A percentile compares a stretch with the other conserved stretches of the same genome.
phyloP scores from a whole-genome alignment of 2,329 filamentous ascomycete genomes.

The Albifimbria verrucaria region DNA sequence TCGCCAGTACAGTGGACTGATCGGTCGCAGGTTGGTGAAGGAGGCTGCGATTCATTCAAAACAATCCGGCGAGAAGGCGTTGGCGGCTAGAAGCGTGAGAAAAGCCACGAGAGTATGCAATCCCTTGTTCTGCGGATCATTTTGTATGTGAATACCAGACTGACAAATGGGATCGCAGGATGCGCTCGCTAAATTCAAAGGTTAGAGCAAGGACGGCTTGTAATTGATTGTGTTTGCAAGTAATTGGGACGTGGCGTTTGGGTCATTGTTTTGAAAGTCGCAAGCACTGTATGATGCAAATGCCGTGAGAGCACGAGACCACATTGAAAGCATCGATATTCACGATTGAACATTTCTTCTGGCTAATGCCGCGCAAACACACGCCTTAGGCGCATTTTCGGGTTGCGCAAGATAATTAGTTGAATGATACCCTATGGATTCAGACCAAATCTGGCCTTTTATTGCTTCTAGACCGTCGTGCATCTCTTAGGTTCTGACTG shows the following conservation, averaged over 20 bases:
- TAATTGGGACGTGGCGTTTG: background rate
- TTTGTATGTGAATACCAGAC: no score
- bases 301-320: constrained; percentile 4
- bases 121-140: no score
- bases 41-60: constrained; percentile 77
- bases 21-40: constrained; percentile 57
- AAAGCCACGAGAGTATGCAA: constrained; percentile 70
- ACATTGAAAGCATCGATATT: no score
- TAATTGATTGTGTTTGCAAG: background rate
- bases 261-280: no score
- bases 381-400: no score
- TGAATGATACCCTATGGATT: background rate
- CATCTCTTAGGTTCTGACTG: background rate
- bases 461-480: constrained; percentile 1
- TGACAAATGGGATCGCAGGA: no score
- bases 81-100: constrained; percentile 73
- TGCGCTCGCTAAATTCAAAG: constrained; percentile 65
- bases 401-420: background rate
- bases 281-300: no score
- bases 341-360: no score
- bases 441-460: background rate
- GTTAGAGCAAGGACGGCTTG: constrained; percentile 37
- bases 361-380: no score
- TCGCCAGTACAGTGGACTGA: background rate
- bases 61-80: constrained; percentile 66